Evolutionary conservation across 495 filamentous ascomycete genomes (phyloP).

Genomic region (Aspergillus homomorphus): DNA sequence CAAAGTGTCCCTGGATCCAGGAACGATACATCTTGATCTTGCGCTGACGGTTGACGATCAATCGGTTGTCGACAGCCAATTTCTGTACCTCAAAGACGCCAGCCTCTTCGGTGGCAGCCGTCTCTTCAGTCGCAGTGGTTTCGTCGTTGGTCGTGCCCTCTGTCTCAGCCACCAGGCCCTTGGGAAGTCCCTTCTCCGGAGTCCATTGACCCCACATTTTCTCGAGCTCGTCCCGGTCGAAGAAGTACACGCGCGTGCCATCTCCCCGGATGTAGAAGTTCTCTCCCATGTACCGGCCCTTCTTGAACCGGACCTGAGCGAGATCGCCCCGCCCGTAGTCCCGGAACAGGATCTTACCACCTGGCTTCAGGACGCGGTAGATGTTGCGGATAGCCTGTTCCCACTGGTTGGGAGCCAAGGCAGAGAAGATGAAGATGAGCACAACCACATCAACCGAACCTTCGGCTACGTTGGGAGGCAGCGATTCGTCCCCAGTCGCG

Average conservation of each 20-base stretch:
- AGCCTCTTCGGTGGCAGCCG: constrained; percentile 14
- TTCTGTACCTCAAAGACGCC: constrained; percentile 65
- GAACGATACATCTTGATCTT: constrained; percentile 98
- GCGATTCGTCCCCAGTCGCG: constrained; percentile 40
- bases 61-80: constrained; percentile 75
- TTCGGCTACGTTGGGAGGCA: constrained; percentile 73
- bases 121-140: constrained; percentile 5
- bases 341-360: constrained; percentile 85
- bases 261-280: constrained; percentile 97
- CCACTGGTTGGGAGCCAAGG: constrained; percentile 84
- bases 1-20: constrained; percentile 89
- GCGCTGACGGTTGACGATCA: constrained; percentile 87
- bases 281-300: constrained; percentile 84
- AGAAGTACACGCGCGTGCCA: constrained; percentile 96
- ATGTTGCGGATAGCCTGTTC: constrained; percentile 76
- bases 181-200: constrained; percentile 31
- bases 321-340: constrained; percentile 96
- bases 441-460: constrained; percentile 83
- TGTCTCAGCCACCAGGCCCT: constrained; percentile 15
- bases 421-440: constrained; percentile 96
- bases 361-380: constrained; percentile 75
- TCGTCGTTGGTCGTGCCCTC: constrained; percentile 7
- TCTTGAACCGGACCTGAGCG: constrained; percentile 95
- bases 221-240: constrained; percentile 77
- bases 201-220: constrained; percentile 69